phyloP scores from a whole-genome alignment of 2,329 filamentous ascomycete species.

The Exophiala spinifera region DNA sequence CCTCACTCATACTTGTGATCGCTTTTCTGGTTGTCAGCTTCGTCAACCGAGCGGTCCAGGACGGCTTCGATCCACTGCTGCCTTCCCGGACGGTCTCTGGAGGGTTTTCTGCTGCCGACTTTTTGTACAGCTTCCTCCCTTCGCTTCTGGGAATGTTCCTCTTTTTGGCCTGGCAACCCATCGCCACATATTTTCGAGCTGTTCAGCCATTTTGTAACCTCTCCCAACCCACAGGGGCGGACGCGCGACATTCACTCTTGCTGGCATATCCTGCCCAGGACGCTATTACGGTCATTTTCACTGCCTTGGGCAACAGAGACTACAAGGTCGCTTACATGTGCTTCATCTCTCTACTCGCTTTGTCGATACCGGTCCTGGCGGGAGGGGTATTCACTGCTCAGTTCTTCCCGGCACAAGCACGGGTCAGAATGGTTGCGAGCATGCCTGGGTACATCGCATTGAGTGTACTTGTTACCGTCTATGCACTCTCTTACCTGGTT shows the following conservation, averaged over 20 bases:
- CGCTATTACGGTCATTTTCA: constrained; percentile 52
- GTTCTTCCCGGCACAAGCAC: constrained; percentile 48
- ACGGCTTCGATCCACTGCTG: constrained; percentile 70
- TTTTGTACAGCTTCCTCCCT: constrained; percentile 71
- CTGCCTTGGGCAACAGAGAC: constrained; percentile 54
- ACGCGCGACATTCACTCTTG: constrained; percentile 55
- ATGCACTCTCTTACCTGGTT: constrained; percentile 60
- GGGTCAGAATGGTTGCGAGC: constrained; percentile 64
- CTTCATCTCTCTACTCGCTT: constrained; percentile 51
- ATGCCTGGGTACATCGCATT: constrained; percentile 69
- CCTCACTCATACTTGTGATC: constrained; percentile 59
- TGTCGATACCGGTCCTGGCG: constrained; percentile 56
- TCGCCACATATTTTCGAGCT: constrained; percentile 60
- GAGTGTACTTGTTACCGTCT: constrained; percentile 69
- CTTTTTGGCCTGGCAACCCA: constrained; percentile 58
- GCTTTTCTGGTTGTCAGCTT: constrained; percentile 78
- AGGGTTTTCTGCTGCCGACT: constrained; percentile 83
- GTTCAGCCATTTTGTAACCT: constrained; percentile 58
- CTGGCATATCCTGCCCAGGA: constrained; percentile 55
- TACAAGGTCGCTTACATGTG: constrained; percentile 57
- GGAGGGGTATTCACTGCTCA: constrained; percentile 63
- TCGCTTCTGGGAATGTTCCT: constrained; percentile 56
- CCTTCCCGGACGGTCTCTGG: constrained; percentile 56
- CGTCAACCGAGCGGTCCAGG: constrained; percentile 61
- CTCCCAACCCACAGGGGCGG: constrained; percentile 49